Base-by-base conservation (phyloP, 306 rosid genomes). In the Castanea crenata region DNA sequence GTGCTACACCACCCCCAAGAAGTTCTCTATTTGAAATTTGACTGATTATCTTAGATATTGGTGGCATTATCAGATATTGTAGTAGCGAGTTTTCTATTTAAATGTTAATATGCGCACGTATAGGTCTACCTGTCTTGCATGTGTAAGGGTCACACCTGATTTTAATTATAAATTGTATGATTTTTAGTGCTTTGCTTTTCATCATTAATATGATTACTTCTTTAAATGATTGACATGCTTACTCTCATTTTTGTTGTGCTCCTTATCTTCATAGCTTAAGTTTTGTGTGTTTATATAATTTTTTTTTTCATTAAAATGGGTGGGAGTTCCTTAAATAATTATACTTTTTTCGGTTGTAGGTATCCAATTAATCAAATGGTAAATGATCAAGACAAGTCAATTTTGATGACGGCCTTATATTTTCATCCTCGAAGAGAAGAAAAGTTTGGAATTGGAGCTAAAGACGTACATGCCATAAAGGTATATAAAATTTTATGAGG, bases 351-450 rank as follows among this genome's bases (percentile, higher is more conserved):
- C 86, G 73, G 59, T 7, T 83, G 87, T 46, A 95, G 99, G 87
- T 91, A 89, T 86, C 78, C 83, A 4, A 67, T 91, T 76, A 86
- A 90, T 75, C 78, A 90, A 57, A 80, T 54, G 79, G 73, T 95
- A 76, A 86, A 74, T 81, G 94, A 91, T 44, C 20, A 5, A 52
- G 98, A 95, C 80, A 87, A 77, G 86, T n/a, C 79, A 77, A 85
- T 77, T 21, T 55, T 93, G 87, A 81, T 82, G 90, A 74, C 10
- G 75, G 98, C 88, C 71, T 82, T 95, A 74, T 61, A 61, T 79
- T 93, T 89, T 85, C 99, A 95, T 87, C 99, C 99, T 12, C 79
- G 56, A 58, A 71, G 58, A 74, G 81, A 82, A 46, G 88, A 81
- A 72, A 95, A 95, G 81, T 61, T 90, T 46, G 99, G 98, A 49